Conservation (phyloP, 192 early-diverging fungal genomes). For the Backusella westeae region DNA sequence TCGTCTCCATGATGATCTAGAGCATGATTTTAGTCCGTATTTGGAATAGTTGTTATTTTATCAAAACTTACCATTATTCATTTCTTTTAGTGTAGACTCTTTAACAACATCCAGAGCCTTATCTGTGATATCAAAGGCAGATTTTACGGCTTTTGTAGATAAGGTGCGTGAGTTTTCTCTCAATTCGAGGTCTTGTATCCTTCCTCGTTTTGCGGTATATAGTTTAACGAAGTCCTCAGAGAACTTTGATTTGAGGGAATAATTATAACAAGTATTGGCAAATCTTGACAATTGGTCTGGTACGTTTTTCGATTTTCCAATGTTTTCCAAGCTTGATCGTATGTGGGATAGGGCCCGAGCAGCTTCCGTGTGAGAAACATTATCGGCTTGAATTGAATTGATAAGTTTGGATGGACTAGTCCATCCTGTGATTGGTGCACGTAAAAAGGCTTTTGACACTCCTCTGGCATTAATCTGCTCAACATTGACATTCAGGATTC, state of each 20-base stretch:
- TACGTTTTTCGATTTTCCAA: neutral
- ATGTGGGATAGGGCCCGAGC: neutral
- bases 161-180: neutral
- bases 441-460: neutral
- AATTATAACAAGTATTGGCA: neutral
- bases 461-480: neutral
- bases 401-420: neutral
- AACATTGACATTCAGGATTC: neutral
- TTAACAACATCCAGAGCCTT: neutral
- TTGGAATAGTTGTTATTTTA: neutral
- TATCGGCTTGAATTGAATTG: neutral
- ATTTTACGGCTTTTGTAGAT: neutral
- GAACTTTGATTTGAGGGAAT: neutral
- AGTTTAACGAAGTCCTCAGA: neutral
- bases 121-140: neutral
- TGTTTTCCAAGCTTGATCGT: neutral
- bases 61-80: neutral
- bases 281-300: neutral
- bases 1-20: no score
- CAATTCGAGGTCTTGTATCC: neutral
- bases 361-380: neutral
- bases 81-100: slow-evolving; percentile 1
- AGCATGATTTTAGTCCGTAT: no score
- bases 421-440: neutral
- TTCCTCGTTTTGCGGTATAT: neutral